A percentile compares a stretch with the other conserved stretches of the same genome.
Conservation (phyloP, 495 filamentous ascomycete genomes). For the Lepidopterella palustris region DNA sequence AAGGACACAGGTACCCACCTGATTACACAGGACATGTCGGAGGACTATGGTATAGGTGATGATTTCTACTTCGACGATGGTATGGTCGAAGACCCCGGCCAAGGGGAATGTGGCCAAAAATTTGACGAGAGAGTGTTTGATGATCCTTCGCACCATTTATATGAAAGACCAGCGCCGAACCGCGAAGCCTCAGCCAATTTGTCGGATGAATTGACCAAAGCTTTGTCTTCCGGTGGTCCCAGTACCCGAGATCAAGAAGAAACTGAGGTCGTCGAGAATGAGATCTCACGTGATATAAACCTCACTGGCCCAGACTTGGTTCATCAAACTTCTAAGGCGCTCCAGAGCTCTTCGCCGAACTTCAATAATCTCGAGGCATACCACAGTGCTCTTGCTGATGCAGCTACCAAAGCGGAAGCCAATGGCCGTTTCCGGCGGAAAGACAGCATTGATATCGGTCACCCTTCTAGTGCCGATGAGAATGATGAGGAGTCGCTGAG, state of each 20-base stretch:
- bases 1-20: slow-evolving; percentile 64
- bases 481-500: slow-evolving; percentile 22
- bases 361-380: slow-evolving; percentile 55
- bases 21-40: slow-evolving; percentile 42
- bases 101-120: slow-evolving; percentile 12
- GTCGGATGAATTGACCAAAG: slow-evolving; percentile 2
- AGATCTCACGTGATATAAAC: slow-evolving; percentile 3
- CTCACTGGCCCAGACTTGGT: slow-evolving; percentile 17
- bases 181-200: slow-evolving; percentile 8
- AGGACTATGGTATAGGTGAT: slow-evolving; percentile 40
- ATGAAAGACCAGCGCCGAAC: slow-evolving; percentile 11
- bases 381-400: slow-evolving; percentile 73
- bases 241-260: background rate
- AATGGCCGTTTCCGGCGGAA: slow-evolving; percentile 60
- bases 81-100: slow-evolving; percentile 30
- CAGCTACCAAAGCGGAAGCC: slow-evolving; percentile 64
- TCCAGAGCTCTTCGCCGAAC: slow-evolving; percentile 8
- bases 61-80: slow-evolving; percentile 37
- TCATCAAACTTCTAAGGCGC: slow-evolving; percentile 19
- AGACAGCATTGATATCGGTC: slow-evolving; percentile 36
- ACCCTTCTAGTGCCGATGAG: slow-evolving; percentile 10
- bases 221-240: slow-evolving; percentile 12
- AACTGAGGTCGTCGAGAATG: slow-evolving; percentile 3
- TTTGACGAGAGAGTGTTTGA: slow-evolving; percentile 36
- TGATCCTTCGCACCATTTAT: slow-evolving; percentile 26